Base-by-base conservation (phyloP, 139 green algal genomes). In the Eudorina sp. region DNA sequence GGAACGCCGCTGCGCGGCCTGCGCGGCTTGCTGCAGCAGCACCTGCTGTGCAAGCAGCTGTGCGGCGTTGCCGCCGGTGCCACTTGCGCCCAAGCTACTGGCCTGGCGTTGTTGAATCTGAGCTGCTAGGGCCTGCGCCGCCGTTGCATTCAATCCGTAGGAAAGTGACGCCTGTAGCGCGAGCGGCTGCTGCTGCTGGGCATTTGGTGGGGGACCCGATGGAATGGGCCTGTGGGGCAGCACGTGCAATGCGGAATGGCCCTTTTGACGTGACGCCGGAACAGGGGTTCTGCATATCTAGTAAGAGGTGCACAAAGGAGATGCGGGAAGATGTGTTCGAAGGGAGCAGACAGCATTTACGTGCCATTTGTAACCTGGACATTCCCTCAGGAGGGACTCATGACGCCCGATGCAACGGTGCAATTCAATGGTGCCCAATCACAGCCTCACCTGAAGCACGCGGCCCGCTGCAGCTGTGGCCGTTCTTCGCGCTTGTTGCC, bases 401-500 rank as follows among this genome's bases (percentile, higher is more conserved):
- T n/a, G n/a, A n/a, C n/a, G n/a, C n/a, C n/a, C n/a, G n/a, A n/a
- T n/a, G n/a, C n/a, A n/a, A n/a, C n/a, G n/a, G n/a, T n/a, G n/a
- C n/a, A n/a, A n/a, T n/a, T n/a, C n/a, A n/a, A n/a, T n/a, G n/a
- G n/a, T n/a, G n/a, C n/a, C n/a, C n/a, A n/a, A n/a, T n/a, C n/a
- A n/a, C n/a, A n/a, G 62, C 36, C 46, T 27, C 80, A 86, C 80
- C 80, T 86, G 80, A 86, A 86, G 43, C 80, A 86, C 34, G 58
- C 80, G 29, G 58, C 51, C 48, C 55, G 51, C n/a, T 60, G 60
- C n/a, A 78, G 53, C 84, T 34, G 53, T 36, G 70, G 69, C 53
- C 51, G 75, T 64, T 34, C 55, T 66, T 73, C 40, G 70, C 70
- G 27, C 79, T 64, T 29, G 80, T 70, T 58, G 53, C 74, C 27